These are phyloP conservation scores for Senna siamea DNA, from an alignment of 306 rosid genomes.

Conservation along the genomic window DNA sequence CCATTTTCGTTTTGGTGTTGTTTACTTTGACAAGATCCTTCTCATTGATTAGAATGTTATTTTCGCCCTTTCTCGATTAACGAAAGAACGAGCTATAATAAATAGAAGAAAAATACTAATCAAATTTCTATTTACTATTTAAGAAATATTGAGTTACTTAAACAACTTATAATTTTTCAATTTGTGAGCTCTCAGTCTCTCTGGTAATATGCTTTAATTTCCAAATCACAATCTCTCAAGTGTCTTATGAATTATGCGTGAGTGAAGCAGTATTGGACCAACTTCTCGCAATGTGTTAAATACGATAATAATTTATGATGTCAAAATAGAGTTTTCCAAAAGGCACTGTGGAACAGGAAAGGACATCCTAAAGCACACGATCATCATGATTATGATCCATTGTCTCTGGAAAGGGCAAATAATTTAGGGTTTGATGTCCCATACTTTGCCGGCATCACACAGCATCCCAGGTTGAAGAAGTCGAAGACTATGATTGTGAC, in stretches of 20 bases:
- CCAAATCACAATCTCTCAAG: not conserved
- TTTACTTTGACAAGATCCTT: not conserved
- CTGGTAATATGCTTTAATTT: too few relatives aligned
- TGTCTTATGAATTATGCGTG: not conserved
- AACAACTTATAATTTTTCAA: too few relatives aligned
- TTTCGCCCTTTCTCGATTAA: not conserved
- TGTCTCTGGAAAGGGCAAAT: slow-evolving; percentile 18
- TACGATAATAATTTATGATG: not conserved
- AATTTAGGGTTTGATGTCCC: slow-evolving; percentile 49
- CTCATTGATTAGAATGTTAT: not conserved
- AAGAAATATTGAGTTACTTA: too few relatives aligned
- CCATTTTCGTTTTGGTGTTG: not conserved
- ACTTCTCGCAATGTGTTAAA: not conserved
- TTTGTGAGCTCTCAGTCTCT: too few relatives aligned
- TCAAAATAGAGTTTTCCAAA: not conserved
- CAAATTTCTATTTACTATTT: too few relatives aligned
- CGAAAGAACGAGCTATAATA: not conserved
- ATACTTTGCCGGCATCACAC: slow-evolving; percentile 39
- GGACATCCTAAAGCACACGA: not conserved
- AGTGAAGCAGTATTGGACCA: not conserved
- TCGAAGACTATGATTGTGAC: slow-evolving; percentile 41
- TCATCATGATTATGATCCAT: not conserved
- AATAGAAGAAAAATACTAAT: not conserved
- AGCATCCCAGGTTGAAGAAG: slow-evolving; percentile 57
- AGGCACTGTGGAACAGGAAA: not conserved